phyloP scores from a whole-genome alignment of 179 eudicot species.

The Vitellaria paradoxa region DNA sequence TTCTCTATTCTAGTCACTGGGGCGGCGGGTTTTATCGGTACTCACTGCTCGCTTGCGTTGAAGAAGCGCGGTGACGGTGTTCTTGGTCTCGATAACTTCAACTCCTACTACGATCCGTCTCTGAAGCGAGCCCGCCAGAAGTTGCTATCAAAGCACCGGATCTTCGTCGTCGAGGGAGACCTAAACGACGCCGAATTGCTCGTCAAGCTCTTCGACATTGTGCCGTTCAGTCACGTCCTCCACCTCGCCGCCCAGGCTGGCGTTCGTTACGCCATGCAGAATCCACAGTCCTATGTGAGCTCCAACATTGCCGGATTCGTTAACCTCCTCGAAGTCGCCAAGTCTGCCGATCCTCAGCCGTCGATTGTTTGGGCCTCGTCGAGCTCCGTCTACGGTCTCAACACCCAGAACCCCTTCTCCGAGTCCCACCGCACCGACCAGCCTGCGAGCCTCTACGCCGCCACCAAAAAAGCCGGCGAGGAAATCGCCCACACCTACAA shows the following conservation, averaged over 20 bases:
- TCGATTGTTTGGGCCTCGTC: constrained; percentile 40
- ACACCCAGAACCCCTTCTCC: constrained; percentile 30
- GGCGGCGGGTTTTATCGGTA: constrained; percentile 75
- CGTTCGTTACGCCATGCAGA: constrained; percentile 39
- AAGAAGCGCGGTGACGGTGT: constrained; percentile 78
- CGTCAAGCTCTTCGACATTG: constrained; percentile 48
- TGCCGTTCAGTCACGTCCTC: constrained; percentile 32
- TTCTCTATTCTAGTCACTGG: constrained; percentile 72
- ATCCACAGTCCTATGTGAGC: constrained; percentile 30
- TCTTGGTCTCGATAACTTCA: constrained; percentile 69
- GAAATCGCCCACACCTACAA: constrained; percentile 42
- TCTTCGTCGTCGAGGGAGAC: constrained; percentile 72
- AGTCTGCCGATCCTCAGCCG: constrained; percentile 38
- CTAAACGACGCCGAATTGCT: constrained; percentile 63
- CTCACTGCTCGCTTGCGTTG: constrained; percentile 59
- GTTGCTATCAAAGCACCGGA: constrained; percentile 29
- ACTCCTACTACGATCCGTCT: constrained; percentile 62
- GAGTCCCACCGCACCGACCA: constrained; percentile 33
- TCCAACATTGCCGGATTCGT: constrained; percentile 39
- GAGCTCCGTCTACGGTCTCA: constrained; percentile 36
- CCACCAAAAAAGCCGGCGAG: constrained; percentile 43
- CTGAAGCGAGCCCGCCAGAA: constrained; percentile 63
- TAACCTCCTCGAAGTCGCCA: constrained; percentile 27
- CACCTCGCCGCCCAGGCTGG: constrained; percentile 45
- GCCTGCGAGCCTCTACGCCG: constrained; percentile 42